Conservation (phyloP, 805 yeast species). For the Hanseniaspora vineae region DNA sequence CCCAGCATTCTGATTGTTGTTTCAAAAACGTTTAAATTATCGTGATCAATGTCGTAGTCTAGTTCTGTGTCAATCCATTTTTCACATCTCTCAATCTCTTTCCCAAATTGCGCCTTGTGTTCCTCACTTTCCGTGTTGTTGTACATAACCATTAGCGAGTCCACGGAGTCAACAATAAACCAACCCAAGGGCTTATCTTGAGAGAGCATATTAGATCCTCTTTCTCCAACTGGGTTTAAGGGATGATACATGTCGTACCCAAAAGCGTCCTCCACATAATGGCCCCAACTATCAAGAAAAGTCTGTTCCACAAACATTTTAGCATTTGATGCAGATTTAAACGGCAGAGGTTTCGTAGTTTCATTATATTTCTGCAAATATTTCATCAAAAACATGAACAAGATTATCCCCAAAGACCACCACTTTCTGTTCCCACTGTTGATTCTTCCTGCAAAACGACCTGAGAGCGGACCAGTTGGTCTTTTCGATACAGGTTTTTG, state of each 20-base stretch:
- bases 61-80: conserved; percentile 65
- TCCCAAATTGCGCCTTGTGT: conserved; percentile 24
- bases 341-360: background rate
- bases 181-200: conserved; percentile 61
- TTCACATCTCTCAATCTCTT: conserved; percentile 50
- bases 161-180: conserved; percentile 83
- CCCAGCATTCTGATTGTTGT: conserved; percentile 94
- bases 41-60: conserved; percentile 50
- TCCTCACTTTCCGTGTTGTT: conserved; percentile 17
- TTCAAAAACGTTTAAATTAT: conserved; percentile 73
- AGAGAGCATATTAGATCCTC: background rate
- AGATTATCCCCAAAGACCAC: background rate
- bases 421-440: background rate
- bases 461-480: background rate
- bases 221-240: conserved; percentile 44
- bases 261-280: conserved; percentile 68
- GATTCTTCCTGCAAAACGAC: background rate
- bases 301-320: conserved; percentile 45
- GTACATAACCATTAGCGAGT: conserved; percentile 70
- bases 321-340: conserved; percentile 5
- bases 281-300: conserved; percentile 65
- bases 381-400: background rate
- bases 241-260: conserved; percentile 75
- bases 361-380: background rate
- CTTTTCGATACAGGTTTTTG: background rate